Evolutionary conservation across 1,139 yeast species (phyloP).

Genomic region (Oligophagozyma castellii): DNA sequence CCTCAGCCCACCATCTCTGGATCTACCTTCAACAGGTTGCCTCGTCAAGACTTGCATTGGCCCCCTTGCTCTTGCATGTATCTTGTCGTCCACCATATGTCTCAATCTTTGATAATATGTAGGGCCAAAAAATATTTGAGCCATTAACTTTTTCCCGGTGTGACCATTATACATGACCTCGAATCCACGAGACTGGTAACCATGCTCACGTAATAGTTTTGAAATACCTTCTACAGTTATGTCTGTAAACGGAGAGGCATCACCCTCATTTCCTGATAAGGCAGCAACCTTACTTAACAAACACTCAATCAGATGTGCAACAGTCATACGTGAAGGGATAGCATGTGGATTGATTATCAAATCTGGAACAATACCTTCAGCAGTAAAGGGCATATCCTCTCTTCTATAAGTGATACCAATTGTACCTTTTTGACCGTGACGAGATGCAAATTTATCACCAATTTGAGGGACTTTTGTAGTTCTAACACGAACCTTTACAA

Average conservation of each 20-base stretch:
- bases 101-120: slow-evolving; percentile 96
- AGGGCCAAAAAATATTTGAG: slow-evolving; percentile 97
- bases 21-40: slow-evolving; percentile 99
- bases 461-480: slow-evolving; percentile 97
- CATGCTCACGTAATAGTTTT: slow-evolving; percentile 80
- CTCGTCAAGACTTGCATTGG: slow-evolving; percentile 96
- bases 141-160: slow-evolving; percentile 94
- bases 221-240: slow-evolving; percentile 97
- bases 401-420: slow-evolving; percentile 97
- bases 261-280: slow-evolving; percentile 93
- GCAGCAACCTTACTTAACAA: slow-evolving; percentile 89
- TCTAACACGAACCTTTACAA: slow-evolving; percentile 97
- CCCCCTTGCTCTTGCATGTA: slow-evolving; percentile 98
- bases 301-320: slow-evolving; percentile 98
- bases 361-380: slow-evolving; percentile 95
- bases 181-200: slow-evolving; percentile 95
- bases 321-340: slow-evolving; percentile 99
- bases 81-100: slow-evolving; percentile 99
- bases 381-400: slow-evolving; percentile 98
- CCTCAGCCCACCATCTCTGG: slow-evolving; percentile 98
- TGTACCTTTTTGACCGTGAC: slow-evolving; percentile 99
- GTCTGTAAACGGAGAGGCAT: slow-evolving; percentile 96
- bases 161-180: slow-evolving; percentile 98
- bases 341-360: slow-evolving; percentile 97
- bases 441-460: slow-evolving; percentile 97